These are phyloP conservation scores for Aspergillus cejpii DNA, from an alignment of 2,329 filamentous ascomycete species.

Conservation along the genomic window DNA sequence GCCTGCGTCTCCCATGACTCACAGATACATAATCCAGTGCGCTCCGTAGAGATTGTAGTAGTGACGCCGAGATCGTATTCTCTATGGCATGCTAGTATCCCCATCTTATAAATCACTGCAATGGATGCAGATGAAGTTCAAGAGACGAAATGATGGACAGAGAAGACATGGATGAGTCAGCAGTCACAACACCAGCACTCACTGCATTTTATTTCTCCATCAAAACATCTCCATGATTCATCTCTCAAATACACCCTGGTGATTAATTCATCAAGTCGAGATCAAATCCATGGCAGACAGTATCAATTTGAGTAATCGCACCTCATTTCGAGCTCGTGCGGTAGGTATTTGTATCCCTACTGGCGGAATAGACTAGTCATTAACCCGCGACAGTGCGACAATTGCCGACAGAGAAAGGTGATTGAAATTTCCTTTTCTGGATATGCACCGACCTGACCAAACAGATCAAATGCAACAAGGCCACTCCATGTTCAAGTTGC, in stretches of 20 bases:
- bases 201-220: no score
- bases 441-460: background rate
- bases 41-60: no score
- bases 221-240: no score
- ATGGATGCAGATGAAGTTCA: no score
- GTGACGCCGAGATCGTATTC: no score
- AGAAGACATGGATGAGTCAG: background rate
- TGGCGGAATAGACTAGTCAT: background rate
- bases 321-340: constrained; percentile 22
- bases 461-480: constrained; percentile 22
- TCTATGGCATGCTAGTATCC: no score
- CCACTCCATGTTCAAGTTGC: constrained; percentile 20
- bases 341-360: constrained; percentile 9
- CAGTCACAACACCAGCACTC: background rate
- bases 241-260: no score
- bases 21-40: no score
- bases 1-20: no score
- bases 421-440: background rate
- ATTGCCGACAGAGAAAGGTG: constrained; percentile 26
- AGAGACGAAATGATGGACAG: background rate
- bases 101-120: no score
- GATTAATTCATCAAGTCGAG: background rate
- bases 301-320: constrained; percentile 6
- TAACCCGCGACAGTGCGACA: constrained; percentile 18
- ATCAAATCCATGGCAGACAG: constrained; percentile 2